phyloP scores from a whole-genome alignment of 2,329 filamentous ascomycete genomes.

The Aspergillus uvarum region DNA sequence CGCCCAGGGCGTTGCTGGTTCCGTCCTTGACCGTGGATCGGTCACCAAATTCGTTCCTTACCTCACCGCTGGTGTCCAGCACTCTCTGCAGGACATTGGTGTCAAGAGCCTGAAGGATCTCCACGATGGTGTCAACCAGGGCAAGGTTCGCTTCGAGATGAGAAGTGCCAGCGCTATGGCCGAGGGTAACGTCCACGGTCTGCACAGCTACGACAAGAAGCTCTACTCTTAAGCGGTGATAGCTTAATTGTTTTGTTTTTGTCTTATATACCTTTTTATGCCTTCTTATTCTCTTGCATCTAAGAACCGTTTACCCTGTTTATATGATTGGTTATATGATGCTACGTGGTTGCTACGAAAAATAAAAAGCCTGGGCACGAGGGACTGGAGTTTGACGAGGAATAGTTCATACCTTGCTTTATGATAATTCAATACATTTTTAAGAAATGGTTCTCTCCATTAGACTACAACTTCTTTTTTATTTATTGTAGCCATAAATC shows the following conservation, averaged over 20 bases:
- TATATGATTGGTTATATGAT: conserved; percentile 27
- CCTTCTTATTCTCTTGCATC: conserved; percentile 20
- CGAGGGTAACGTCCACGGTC: conserved; percentile 91
- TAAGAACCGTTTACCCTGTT: conserved; percentile 18
- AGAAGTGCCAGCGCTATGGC: conserved; percentile 91
- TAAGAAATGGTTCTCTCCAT: background rate
- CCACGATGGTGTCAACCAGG: conserved; percentile 70
- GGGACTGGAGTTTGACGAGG: conserved; percentile 34
- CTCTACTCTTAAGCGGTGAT: conserved; percentile 71
- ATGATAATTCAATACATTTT: conserved; percentile 11
- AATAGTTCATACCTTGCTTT: conserved; percentile 21
- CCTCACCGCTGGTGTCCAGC: conserved; percentile 90
- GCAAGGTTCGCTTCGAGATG: conserved; percentile 86
- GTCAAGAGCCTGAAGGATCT: conserved; percentile 76
- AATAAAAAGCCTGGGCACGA: conserved; percentile 33
- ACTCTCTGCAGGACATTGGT: conserved; percentile 95
- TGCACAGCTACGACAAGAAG: conserved; percentile 99
- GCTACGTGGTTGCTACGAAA: conserved; percentile 31
- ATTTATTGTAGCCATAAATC: too few relatives aligned
- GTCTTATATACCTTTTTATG: conserved; percentile 8
- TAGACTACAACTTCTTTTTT: background rate
- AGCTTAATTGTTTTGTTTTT: conserved; percentile 12
- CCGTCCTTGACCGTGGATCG: conserved; percentile 60
- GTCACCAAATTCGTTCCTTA: conserved; percentile 96
- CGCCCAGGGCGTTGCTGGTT: conserved; percentile 90